These are phyloP conservation scores for Cupressus sempervirens DNA, from an alignment of 75 land plant species.

Conservation along the genomic window DNA sequence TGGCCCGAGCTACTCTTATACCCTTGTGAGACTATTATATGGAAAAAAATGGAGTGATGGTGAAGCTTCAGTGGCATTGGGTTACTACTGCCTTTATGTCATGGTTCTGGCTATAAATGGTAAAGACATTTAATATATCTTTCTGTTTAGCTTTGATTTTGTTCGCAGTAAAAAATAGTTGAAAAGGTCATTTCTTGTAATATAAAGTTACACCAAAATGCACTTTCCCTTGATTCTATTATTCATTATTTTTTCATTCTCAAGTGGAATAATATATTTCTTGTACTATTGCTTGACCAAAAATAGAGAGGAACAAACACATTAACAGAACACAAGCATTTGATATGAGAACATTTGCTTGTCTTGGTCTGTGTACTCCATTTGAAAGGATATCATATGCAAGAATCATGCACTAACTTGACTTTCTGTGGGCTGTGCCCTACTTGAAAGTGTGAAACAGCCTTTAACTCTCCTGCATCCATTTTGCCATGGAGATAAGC, in stretches of 20 bases:
- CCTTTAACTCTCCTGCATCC: background rate
- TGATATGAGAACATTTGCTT: background rate
- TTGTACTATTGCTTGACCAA: background rate
- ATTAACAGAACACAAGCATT: background rate
- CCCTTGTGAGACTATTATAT: constrained; percentile 77
- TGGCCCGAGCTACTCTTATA: constrained; percentile 96
- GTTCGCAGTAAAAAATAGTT: background rate
- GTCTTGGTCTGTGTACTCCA: background rate
- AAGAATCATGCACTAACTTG: background rate
- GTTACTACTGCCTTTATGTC: constrained; percentile 82
- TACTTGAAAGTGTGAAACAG: background rate
- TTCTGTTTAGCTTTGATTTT: background rate
- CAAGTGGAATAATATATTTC: background rate
- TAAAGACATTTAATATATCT: constrained; percentile 22
- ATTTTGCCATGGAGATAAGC: background rate
- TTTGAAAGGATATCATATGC: background rate
- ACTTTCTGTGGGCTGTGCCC: background rate
- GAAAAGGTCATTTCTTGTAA: background rate
- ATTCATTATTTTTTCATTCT: background rate
- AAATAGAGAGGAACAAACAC: background rate
- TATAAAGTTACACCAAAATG: background rate
- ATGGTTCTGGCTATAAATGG: constrained; percentile 90
- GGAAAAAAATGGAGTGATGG: constrained; percentile 91
- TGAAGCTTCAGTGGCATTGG: constrained; percentile 84
- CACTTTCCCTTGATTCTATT: background rate